Evolutionary conservation across 2,329 filamentous ascomycete genomes (phyloP), one percentile per base, ranked within the genome.

Genomic region (Periconia sp.): DNA sequence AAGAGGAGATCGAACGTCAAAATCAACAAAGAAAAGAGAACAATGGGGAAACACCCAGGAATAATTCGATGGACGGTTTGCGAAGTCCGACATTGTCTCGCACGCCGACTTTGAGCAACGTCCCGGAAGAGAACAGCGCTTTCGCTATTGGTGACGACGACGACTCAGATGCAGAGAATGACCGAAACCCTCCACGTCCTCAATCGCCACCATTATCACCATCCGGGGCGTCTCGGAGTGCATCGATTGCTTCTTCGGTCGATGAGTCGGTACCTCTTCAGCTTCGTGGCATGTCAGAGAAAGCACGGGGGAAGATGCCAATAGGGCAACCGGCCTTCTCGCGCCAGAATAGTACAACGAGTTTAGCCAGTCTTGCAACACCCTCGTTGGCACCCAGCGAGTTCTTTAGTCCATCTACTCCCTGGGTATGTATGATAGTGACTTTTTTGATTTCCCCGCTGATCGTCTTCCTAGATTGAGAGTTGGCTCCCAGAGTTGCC

Each of bases 281-380:
- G 70, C 73, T 96, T 30, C 85, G 91, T 53, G 92, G 92, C 50
- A 96, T 97, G 90, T 97, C 93, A 18, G 94, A 97, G 74, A 99
- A 97, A 73, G 94, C 94, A 15, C 82, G 94, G 47, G 94, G 94
- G 8, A 99, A 99, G 74, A 91, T 96, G 86, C 94, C 93, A 27
- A 91, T 90, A 13, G 89, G 90, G 1, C 81, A 88, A 47, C 83
- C 85, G n/a, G 84, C 84, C 1, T 96, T 97, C 71, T 96, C 92
- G 0, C 82, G 93, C 17, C 92, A 96, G 68, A 96, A 94, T 68
- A 95, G 92, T 72, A 90, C 87, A 27, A 90, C 90, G 1, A 96
- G 91, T 65, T 80, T 97, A 35, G 84, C 81, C 53, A 86, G 85
- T 62, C 80, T 87, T 65, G 83, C 86, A 13, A 79, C 82, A 41